Base-by-base conservation (phyloP, 257 asterid genomes). In the Prunella vulgaris region DNA sequence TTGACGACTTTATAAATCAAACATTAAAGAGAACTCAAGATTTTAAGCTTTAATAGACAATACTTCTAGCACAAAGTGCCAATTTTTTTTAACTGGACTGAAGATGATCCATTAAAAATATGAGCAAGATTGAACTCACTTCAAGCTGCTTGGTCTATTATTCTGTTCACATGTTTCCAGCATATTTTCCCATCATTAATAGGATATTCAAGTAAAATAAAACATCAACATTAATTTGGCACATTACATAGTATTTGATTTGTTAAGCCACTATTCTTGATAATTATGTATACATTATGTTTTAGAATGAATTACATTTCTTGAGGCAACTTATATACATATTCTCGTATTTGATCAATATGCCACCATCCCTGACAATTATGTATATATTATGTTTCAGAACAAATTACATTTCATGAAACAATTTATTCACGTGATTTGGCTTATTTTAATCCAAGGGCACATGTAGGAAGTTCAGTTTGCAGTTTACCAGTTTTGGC, bases 401-500 rank as follows among this genome's bases (percentile, higher is more conserved):
- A 53, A 62, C 12, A 49, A 60, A 64, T 40, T 32, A 51, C 40
- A 68, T 35, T 52, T 37, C 44, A 44, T 60, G 51, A 66, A 52
- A 69, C 57, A 52, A 68, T 10, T 24, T 21, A 37, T 5, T 10
- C 7, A 38, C 10, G 7, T 18, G 27, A 20, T 20, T 60, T 8
- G 20, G 37, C 10, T 64, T 4, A n/a, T 35, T 65, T 51, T 20
- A 33, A 46, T 22, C 40, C 56, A 49, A 64, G 21, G 70, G 33
- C 14, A 40, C 40, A 40, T 13, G 30, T 15, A 72, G 54, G 52
- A 73, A 51, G 61, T 40, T 58, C 27, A 60, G 63, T 17, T 30
- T 18, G 68, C 33, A 66, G 64, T 49, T 80, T 87, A 94, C 99
- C 97, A 94, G 87, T 78, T 89, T 91, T 25, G 99, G 99, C 66